Percentiles rank a stretch among this genome's conserved stretches.
Conservation (phyloP, 805 yeast species). For the Wickerhamiella azyma region DNA sequence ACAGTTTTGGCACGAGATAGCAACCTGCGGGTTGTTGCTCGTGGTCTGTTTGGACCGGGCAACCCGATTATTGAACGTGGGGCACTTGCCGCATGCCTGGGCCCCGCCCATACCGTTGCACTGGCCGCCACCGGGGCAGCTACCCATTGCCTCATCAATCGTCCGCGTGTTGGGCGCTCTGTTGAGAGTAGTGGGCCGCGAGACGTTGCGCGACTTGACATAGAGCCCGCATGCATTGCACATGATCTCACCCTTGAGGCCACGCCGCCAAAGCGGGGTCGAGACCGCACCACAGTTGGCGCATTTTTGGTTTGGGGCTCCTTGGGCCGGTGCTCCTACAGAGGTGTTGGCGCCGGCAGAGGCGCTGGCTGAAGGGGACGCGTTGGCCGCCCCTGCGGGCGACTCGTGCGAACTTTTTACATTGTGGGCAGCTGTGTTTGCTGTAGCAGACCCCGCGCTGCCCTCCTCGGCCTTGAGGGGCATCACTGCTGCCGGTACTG, state of each 20-base stretch:
- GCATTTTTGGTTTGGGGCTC: slow-evolving; percentile 33
- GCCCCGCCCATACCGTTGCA: slow-evolving; percentile 86
- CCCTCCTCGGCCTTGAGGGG: no score
- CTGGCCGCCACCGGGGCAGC: slow-evolving; percentile 62
- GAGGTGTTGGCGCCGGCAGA: no score
- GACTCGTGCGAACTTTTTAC: no score
- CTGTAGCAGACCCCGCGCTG: no score
- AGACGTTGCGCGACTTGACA: slow-evolving; percentile 42
- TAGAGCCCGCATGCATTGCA: slow-evolving; percentile 96
- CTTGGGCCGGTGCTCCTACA: no score
- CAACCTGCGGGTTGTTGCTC: slow-evolving; percentile 26
- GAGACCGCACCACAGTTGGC: slow-evolving; percentile 84
- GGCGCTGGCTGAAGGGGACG: no score
- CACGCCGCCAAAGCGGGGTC: slow-evolving; percentile 91
- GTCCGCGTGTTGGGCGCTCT: slow-evolving; percentile 21
- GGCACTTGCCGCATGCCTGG: slow-evolving; percentile 67
- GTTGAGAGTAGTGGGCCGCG: slow-evolving; percentile 53
- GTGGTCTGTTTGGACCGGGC: slow-evolving; percentile 5
- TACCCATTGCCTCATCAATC: slow-evolving; percentile 27
- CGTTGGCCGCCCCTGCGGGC: no score
- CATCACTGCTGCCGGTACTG: no score
- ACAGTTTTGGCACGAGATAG: slow-evolving; percentile 73
- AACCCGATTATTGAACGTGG: slow-evolving; percentile 62
- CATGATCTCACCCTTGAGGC: slow-evolving; percentile 78
- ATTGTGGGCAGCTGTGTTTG: no score